Base-by-base conservation (phyloP, 345 rosid species). In the Ricinus communis region DNA sequence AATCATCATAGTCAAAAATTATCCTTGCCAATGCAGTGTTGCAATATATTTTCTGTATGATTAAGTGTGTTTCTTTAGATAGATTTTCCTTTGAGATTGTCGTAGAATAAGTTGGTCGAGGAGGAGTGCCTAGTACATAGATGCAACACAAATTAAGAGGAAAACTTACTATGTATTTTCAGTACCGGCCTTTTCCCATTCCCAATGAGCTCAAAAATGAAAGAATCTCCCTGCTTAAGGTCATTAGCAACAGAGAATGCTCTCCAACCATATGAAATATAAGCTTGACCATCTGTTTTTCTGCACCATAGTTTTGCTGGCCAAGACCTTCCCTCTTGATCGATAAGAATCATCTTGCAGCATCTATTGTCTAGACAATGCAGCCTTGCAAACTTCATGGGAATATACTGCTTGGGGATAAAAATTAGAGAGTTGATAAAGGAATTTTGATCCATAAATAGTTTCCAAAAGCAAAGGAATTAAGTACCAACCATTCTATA, bases 201-300 rank as follows among this genome's bases (percentile, higher is more conserved):
- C 5, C 45, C 43, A 47, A 57, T 8, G 47, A 73, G 63, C 47
- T 73, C 71, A 30, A 73, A 66, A 65, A 45, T 36, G 47, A 73
- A 41, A 36, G 58, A 28, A 22, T 73, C 65, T 13, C 76, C 71
- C 6, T 24, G 43, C 65, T 55, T 46, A 14, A 73, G 61, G 14
- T 55, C 33, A 65, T 73, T 73, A n/a, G 18, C 70, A 65, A 0
- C 2, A 6, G 47, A 22, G 57, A 65, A 73, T 22, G 45, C 65
- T 0, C 8, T 55, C 76, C 76, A 73, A 57, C 71, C 70, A 21
- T 16, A 28, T 31, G 10, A 1, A 14, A 73, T 27, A 56, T 65
- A 45, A 43, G 22, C 25, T n/a, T 5, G 18, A 3, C 10, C 0
- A 33, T 36, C 14, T n/a, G 46, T 9, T 3, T 22, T 28, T 31